phyloP scores from a whole-genome alignment of 495 filamentous ascomycete species.

The Penicillium nucicola region DNA sequence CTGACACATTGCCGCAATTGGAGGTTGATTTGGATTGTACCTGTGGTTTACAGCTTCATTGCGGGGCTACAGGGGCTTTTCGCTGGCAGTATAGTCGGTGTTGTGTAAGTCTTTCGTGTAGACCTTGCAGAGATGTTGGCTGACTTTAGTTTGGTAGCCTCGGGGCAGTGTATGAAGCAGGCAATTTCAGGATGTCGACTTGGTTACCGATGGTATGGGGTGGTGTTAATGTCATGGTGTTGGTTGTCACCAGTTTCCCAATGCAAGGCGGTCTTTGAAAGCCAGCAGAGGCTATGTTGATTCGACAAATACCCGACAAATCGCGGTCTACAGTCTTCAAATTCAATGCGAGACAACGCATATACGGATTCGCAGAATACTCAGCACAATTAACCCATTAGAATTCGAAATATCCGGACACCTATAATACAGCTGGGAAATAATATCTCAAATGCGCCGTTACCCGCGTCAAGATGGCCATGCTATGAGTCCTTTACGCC shows the following conservation, averaged over 20 bases:
- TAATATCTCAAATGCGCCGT: constrained; percentile 19
- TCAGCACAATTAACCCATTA: not conserved
- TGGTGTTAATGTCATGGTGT: constrained; percentile 82
- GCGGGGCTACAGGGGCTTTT: constrained; percentile 79
- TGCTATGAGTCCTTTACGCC: constrained; percentile 27
- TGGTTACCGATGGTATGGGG: constrained; percentile 97
- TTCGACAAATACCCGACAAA: not conserved
- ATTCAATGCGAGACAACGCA: not conserved
- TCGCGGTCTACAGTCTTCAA: not conserved
- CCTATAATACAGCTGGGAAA: constrained; percentile 25
- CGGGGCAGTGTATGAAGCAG: constrained; percentile 81
- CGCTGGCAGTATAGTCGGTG: constrained; percentile 83
- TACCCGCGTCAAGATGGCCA: constrained; percentile 9
- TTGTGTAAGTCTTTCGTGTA: constrained; percentile 63
- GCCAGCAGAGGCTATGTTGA: not conserved
- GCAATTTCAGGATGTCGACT: constrained; percentile 90
- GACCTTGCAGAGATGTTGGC: constrained; percentile 1
- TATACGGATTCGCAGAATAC: not conserved
- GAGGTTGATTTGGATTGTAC: constrained; percentile 74
- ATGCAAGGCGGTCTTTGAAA: constrained; percentile 88
- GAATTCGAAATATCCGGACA: constrained; percentile 7
- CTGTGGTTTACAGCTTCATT: constrained; percentile 68
- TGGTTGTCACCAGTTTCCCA: constrained; percentile 90
- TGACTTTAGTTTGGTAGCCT: constrained; percentile 51
- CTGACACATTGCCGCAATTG: constrained; percentile 66